These are phyloP conservation scores for Trametes hirsuta DNA, from an alignment of 1,284 basidiomycete genomes.

Conservation along the genomic window DNA sequence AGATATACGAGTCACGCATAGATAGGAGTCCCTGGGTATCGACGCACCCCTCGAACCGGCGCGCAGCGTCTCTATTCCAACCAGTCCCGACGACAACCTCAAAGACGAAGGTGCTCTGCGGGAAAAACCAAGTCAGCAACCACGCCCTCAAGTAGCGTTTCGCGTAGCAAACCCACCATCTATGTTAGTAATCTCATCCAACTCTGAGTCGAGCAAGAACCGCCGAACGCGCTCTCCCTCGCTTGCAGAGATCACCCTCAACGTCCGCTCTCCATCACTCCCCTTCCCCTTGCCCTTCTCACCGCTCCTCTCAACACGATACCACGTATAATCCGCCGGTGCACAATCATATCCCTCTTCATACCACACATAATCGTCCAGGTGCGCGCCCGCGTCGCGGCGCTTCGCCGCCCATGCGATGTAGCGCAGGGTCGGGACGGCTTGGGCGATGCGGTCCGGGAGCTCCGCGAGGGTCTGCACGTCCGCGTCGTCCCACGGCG, in stretches of 20 bases:
- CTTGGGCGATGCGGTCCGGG: conserved; percentile 13
- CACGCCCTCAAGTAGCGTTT: no score
- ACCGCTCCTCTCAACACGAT: conserved; percentile 5
- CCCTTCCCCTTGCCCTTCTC: neutral
- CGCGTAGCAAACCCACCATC: conserved; percentile 1
- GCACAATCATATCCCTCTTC: conserved; percentile 19
- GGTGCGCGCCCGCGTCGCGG: neutral
- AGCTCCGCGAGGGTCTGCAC: conserved; percentile 16
- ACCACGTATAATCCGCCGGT: conserved; percentile 17
- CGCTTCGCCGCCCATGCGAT: conserved; percentile 21
- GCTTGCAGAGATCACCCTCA: conserved; percentile 2
- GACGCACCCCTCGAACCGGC: neutral
- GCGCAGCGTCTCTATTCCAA: neutral
- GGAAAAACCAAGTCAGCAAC: neutral
- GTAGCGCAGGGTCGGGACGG: conserved; percentile 15
- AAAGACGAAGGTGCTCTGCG: conserved; percentile 4
- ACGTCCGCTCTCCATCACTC: neutral
- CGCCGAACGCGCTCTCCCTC: conserved; percentile 16
- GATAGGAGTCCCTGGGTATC: conserved; percentile 1
- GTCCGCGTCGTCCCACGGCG: conserved; percentile 17
- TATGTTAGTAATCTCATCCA: conserved; percentile 11
- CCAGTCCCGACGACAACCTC: neutral
- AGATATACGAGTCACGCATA: neutral
- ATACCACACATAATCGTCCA: conserved; percentile 16
- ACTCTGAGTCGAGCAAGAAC: conserved; percentile 13